Evolutionary conservation across 106 monocot species (phyloP), one percentile per base, ranked within the genome.

Genomic region (Acorus gramineus): DNA sequence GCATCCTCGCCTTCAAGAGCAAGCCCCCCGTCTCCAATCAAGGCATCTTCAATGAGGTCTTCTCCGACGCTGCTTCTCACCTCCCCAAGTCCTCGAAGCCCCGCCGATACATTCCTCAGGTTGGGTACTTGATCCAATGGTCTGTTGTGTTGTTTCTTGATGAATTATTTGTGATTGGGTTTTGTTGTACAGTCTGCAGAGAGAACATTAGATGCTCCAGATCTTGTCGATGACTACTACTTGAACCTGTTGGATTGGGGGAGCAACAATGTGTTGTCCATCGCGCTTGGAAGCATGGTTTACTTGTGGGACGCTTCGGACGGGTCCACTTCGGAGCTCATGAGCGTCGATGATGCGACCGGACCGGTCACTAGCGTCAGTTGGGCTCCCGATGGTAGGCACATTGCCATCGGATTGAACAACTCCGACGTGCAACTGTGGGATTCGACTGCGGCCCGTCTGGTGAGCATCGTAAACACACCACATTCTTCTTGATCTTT

Each of bases 291-390:
- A 48, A 78, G 56, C 71, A 82, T 82, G 2, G 80, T 83, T 2
- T 75, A 83, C 59, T 64, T 87, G 69, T 83, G 80, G 87, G 57
- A 84, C 53, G 87, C 77, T 8, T 50, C 74, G 0, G 54, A 78
- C 51, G 72, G 77, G 44, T 75, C 77, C 7, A 75, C 80, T 0
- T 71, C 77, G 5, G 83, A 87, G 66, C 82, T 87, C 47, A 63
- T 80, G 11, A 87, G 77, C 4, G 61, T 83, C 0, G 75, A 81
- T 45, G 87, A 80, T 1, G 80, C 80, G 61, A 5, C 56, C 8
- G 87, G 87, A 46, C 83, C 87, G 2, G 77, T 87, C 13, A 87
- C 87, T n/a, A 87, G 87, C 46, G 80, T 87, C 45, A 78, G 72
- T n/a, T 83, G 87, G 87, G 87, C 87, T 60, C 83, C 87, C 8